Conservation (phyloP, 2,329 filamentous ascomycete species). For the Nemania sp. region DNA sequence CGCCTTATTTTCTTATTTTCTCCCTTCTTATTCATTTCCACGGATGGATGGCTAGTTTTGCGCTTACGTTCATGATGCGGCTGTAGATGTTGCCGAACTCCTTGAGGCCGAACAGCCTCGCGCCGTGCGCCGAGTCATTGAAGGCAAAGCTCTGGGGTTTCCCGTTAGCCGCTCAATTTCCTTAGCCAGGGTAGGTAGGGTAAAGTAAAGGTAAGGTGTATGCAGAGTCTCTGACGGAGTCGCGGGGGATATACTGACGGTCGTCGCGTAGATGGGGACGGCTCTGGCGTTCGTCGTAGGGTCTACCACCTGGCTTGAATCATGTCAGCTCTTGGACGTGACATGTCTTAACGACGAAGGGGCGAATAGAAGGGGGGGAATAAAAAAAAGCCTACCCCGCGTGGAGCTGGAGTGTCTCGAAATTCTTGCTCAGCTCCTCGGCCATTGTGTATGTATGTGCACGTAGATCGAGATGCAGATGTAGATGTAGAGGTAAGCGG, state of each 20-base stretch:
- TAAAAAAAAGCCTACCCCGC: conserved; percentile 65
- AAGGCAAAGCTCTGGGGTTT: conserved; percentile 78
- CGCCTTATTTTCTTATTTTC: too few species aligned
- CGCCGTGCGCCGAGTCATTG: conserved; percentile 94
- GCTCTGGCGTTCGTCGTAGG: conserved; percentile 82
- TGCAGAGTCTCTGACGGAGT: too few species aligned
- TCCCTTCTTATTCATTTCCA: too few species aligned
- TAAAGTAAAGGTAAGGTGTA: too few species aligned
- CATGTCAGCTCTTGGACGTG: conserved; percentile 14
- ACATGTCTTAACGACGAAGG: not conserved
- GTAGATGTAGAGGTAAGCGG: not conserved
- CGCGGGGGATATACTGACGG: conserved; percentile 47
- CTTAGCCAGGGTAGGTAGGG: not conserved
- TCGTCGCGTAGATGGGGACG: conserved; percentile 94
- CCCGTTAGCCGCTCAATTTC: conserved; percentile 14
- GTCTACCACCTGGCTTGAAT: conserved; percentile 74
- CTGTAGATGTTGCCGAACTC: conserved; percentile 98
- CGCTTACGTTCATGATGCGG: conserved; percentile 83
- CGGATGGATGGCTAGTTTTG: too few species aligned
- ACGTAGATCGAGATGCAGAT: not conserved
- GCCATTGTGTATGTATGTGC: conserved; percentile 44
- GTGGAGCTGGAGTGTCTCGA: conserved; percentile 86
- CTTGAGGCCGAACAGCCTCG: conserved; percentile 93
- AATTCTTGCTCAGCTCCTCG: conserved; percentile 61
- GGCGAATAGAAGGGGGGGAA: not conserved